Evolutionary conservation across 75 land plant species (phyloP), one percentile per base, ranked within the genome.

Genomic region (Pinus tabuliformis): DNA sequence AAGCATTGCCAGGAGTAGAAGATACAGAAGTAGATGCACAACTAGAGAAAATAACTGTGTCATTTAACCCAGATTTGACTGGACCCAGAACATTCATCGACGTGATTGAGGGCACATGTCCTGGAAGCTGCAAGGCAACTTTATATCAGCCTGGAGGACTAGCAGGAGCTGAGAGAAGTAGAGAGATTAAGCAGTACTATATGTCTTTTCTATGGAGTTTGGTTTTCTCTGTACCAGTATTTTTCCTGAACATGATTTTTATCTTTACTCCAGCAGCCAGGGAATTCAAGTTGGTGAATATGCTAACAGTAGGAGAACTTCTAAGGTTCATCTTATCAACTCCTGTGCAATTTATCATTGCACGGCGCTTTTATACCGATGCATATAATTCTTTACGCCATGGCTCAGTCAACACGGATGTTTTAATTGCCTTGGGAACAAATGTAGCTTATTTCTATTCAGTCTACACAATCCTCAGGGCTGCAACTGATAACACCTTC

Each of bases 401-500:
- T 59, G 88, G 86, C 28, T 87, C 99, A 21, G 90, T 95, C 37
- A 96, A 96, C 78, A 96, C 94, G 99, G 99, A 96, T 77, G 99
- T 96, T 54, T 79, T 96, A 71, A 88, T 96, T 75, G 97, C 98
- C 16, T 73, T 96, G 71, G 99, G 99, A 28, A 96, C 99, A 15
- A 96, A 96, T 87, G 86, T 95, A 60, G 97, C 99, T 13, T 96
- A 96, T 62, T 96, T 94, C 81, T 94, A 94, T 75, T 96, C 99
- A 20, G 84, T 94, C 15, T 94, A 93, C 70, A 76, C 85, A 14
- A 77, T 87, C 18, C 11, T 92, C 42, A 84, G 92, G 77, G 84
- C 93, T 45, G 80, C 86, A 57, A 86, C 85, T 33, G 89, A 97
- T 59, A 33, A 81, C 15, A 42, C 42, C 5, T 96, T 92, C 81